Evolutionary conservation across 495 filamentous ascomycete genomes (phyloP), one percentile per base, ranked within the genome.

Genomic region (Ramalina intermedia): DNA sequence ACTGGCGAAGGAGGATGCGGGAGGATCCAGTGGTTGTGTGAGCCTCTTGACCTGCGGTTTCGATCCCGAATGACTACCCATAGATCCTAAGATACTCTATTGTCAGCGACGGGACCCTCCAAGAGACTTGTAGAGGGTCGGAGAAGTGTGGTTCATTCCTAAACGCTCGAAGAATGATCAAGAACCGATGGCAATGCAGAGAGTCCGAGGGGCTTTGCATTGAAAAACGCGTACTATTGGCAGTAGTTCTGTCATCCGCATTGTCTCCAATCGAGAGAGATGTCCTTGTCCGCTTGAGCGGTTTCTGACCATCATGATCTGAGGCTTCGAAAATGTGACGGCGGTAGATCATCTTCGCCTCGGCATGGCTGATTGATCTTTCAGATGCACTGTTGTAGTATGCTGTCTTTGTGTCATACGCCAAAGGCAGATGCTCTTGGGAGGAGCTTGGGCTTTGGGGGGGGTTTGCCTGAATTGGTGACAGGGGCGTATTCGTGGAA

Each of bases 301-400:
- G 74, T 59, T 75, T 77, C 26, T 65, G 66, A 50, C 67, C 64
- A 63, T 67, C 52, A 67, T 74, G 51, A 59, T 69, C 63, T 46
- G 70, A 63, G 17, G 61, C 66, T 37, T 81, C 76, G 18, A 80
- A 66, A 63, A 88, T 84, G 64, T 86, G 87, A 50, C 87, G 75
- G 59, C 94, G 91, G 64, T 94, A 98, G 69, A 96, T 89, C 26
- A 95, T 72, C 62, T 91, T 96, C 35, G 90, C 85, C 58, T 98
- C 90, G 18, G 82, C 75, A 65, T 96, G 86, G 52, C 79, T 87
- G 74, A 90, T 79, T 52, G 85, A 84, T 58, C 89, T 91, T 62
- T 98, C 90, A 49, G 80, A 79, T n/a, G 84, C 78, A 59, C 84
- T 80, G 63, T 91, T 84, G 63, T 87, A 91, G 54, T 82, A 85